These are phyloP conservation scores for Sporothrix pallida DNA, from an alignment of 2,329 filamentous ascomycete species.

Conservation along the genomic window DNA sequence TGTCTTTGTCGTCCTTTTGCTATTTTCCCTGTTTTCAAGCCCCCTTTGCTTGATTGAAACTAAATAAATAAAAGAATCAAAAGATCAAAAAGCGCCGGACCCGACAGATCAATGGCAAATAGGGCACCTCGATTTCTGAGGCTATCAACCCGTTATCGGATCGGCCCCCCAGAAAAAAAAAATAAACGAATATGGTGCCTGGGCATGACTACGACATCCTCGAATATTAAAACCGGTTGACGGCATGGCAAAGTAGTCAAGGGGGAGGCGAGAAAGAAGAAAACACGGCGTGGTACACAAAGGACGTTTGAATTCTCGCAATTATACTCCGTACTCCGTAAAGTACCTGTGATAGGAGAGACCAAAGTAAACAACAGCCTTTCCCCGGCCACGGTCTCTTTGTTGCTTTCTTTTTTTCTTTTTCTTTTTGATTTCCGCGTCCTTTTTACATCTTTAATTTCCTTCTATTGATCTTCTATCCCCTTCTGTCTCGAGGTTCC, in stretches of 20 bases:
- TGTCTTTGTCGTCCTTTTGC: conserved; percentile 13
- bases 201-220: not conserved
- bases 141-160: conserved; percentile 13
- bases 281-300: not conserved
- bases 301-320: conserved; percentile 16
- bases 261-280: conserved; percentile 2
- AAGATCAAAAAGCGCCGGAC: not conserved
- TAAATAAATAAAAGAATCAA: not conserved
- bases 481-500: not conserved
- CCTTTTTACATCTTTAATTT: not conserved
- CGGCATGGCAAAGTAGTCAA: not conserved
- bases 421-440: not conserved
- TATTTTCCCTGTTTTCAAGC: conserved; percentile 17
- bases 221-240: not conserved
- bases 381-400: not conserved
- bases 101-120: conserved; percentile 11
- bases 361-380: not conserved
- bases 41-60: not conserved
- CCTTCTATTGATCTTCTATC: not conserved
- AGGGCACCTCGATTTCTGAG: conserved; percentile 19
- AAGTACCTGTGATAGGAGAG: not conserved
- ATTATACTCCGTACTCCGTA: conserved; percentile 10
- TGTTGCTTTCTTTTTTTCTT: not conserved
- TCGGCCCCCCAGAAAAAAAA: not conserved
- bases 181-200: not conserved